Percentiles rank a stretch among this genome's conserved stretches.
phyloP scores from a whole-genome alignment of 1,284 basidiomycete genomes.

The Ganoderma lucidum region DNA sequence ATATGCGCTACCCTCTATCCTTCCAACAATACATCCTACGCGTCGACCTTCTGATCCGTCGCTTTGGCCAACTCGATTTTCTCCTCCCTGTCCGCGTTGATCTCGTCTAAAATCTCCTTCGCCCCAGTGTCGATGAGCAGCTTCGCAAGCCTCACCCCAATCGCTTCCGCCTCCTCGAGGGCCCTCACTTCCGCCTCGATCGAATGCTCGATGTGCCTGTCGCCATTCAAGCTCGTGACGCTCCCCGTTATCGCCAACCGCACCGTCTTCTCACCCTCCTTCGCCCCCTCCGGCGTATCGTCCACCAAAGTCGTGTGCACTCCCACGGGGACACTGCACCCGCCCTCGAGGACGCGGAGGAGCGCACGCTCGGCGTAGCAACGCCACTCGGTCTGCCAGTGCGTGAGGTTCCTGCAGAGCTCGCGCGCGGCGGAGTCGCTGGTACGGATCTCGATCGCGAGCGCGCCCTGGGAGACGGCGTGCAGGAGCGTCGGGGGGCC shows the following conservation, averaged over 20 bases:
- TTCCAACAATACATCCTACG: neutral
- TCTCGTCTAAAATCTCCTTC: constrained; percentile 80
- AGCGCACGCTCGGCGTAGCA: constrained; percentile 89
- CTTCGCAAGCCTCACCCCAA: constrained; percentile 74
- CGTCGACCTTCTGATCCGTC: constrained; percentile 23
- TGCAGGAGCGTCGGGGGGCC: constrained; percentile 81
- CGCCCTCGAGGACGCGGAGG: constrained; percentile 91
- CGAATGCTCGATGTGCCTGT: constrained; percentile 73
- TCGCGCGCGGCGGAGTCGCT: constrained; percentile 70
- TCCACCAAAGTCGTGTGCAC: constrained; percentile 64
- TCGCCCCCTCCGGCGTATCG: constrained; percentile 22
- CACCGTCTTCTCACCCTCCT: constrained; percentile 43
- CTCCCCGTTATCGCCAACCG: constrained; percentile 75
- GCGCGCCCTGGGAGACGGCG: constrained; percentile 95
- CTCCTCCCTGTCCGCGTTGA: constrained; percentile 70
- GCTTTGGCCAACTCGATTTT: constrained; percentile 54
- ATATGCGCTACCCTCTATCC: neutral
- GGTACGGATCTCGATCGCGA: constrained; percentile 88
- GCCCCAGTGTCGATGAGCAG: constrained; percentile 76
- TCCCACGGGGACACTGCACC: constrained; percentile 98
- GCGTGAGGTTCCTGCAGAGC: constrained; percentile 75
- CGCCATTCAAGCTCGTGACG: constrained; percentile 85
- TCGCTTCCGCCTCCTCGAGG: constrained; percentile 68
- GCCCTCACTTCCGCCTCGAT: constrained; percentile 61
- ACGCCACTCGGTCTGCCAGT: constrained; percentile 79